Conservation (phyloP, 176 grass and related monocot genomes). For the Urochloa ruziziensis region DNA sequence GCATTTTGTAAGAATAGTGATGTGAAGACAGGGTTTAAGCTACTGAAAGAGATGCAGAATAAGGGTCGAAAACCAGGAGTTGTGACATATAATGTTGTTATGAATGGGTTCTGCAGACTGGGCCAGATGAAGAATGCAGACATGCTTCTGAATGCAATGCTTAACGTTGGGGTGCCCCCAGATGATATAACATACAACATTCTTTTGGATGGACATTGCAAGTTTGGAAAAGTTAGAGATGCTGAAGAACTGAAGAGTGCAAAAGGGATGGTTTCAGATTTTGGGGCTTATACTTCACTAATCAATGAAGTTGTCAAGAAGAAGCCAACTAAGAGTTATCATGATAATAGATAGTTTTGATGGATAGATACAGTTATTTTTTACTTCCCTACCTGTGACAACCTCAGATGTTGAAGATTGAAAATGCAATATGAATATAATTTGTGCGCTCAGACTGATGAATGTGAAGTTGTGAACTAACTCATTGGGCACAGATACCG, state of each 20-base stretch:
- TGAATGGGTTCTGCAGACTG: slow-evolving; percentile 80
- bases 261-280: slow-evolving; percentile 75
- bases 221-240: slow-evolving; percentile 50
- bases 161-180: slow-evolving; percentile 61
- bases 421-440: neutral
- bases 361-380: neutral
- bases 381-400: neutral
- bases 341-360: slow-evolving; percentile 31
- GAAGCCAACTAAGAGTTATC: slow-evolving; percentile 38
- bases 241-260: slow-evolving; percentile 60
- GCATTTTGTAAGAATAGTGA: slow-evolving; percentile 71
- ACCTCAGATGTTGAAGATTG: neutral
- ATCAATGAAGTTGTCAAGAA: slow-evolving; percentile 72
- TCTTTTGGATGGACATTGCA: slow-evolving; percentile 80
- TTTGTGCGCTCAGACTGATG: neutral
- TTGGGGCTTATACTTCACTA: slow-evolving; percentile 61
- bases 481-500: neutral
- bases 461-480: neutral
- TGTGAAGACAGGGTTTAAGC: slow-evolving; percentile 65
- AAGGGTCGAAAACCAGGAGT: slow-evolving; percentile 57
- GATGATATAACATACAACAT: slow-evolving; percentile 94
- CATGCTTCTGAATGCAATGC: slow-evolving; percentile 78
- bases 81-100: slow-evolving; percentile 86
- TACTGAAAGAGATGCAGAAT: slow-evolving; percentile 79
- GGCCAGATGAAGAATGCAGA: slow-evolving; percentile 82